A percentile compares a stretch with the other conserved stretches of the same genome.
phyloP scores from a whole-genome alignment of 805 yeast species.

The Deakozyma indianensis region DNA sequence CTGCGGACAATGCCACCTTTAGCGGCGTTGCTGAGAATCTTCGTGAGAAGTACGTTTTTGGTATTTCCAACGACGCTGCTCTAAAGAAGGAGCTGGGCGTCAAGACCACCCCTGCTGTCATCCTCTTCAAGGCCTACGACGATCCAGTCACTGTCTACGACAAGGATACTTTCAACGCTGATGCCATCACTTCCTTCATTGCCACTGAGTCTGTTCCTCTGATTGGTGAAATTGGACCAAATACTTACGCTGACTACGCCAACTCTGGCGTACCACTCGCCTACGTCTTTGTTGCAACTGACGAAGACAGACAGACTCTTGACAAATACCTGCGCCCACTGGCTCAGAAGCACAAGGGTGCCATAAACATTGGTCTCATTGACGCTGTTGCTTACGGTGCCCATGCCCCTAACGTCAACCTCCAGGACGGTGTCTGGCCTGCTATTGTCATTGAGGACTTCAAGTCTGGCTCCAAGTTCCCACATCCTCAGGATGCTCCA shows the following conservation, averaged over 20 bases:
- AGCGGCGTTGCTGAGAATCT: constrained; percentile 43
- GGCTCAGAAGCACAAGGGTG: constrained; percentile 67
- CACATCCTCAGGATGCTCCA: constrained; percentile 44
- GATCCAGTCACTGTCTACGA: constrained; percentile 18
- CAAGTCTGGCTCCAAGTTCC: constrained; percentile 56
- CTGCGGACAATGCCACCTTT: constrained; percentile 36
- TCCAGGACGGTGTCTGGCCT: constrained; percentile 69
- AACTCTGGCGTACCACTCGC: constrained; percentile 63
- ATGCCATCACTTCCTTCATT: constrained; percentile 33
- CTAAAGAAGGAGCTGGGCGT: constrained; percentile 27
- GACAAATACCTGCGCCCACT: constrained; percentile 38
- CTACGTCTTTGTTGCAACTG: constrained; percentile 67
- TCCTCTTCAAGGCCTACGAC: constrained; percentile 26
- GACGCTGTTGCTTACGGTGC: constrained; percentile 68
- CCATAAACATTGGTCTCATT: constrained; percentile 75
- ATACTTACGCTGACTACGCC: constrained; percentile 64
- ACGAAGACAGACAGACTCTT: constrained; percentile 49
- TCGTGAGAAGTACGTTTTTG: constrained; percentile 54
- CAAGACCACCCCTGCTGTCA: constrained; percentile 31
- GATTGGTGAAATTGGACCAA: constrained; percentile 77
- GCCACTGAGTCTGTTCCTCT: constrained; percentile 58
- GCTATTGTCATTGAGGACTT: constrained; percentile 77
- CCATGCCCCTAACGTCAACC: constrained; percentile 76
- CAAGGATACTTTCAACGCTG: constrained; percentile 19
- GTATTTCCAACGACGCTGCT: constrained; percentile 28